Evolutionary conservation across 164 flowering plant genomes (phyloP), one percentile per base, ranked within the genome.

Genomic region (Magnolia kwangsiensis): DNA sequence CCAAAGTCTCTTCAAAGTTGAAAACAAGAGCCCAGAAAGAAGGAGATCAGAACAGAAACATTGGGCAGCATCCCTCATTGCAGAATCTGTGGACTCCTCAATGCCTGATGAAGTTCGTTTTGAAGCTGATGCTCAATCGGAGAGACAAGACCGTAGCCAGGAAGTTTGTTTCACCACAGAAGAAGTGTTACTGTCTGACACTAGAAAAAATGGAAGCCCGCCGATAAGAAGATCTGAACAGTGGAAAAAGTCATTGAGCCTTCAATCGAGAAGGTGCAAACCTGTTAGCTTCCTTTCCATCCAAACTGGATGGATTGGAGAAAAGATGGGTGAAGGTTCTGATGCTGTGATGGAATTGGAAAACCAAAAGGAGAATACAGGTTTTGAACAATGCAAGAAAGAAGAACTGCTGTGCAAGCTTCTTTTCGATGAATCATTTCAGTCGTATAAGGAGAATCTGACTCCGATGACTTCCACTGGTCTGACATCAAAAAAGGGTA

Each of bases 211-310:
- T 49, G 37, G 31, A 20, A 81, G 80, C 73, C 78, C 87, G 7
- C 79, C 71, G 2, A 7, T 10, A 50, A 59, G 63, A 37, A 76
- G 49, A 45, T 83, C 82, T 7, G 80, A 73, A 23, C 72, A 83
- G 74, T 82, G 73, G 63, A 27, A 66, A 10, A 66, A 1, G 16
- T 75, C 51, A 18, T 23, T 77, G 4, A 85, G 78, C 78, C 79
- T 90, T 78, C 90, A 92, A 89, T 87, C 89, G 1, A 85, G 92
- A 78, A 88, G 91, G 82, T 87, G 92, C 65, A 89, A 89, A 78
- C 81, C 83, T 67, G 77, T 76, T 18, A 76, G 87, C 79, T 84
- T 76, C 74, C 80, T 83, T 79, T 79, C 78, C 77, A 59, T 89
- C 80, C 85, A 79, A 78, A 89, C 85, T 0, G 73, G 78, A 45